Percentiles rank a stretch among this genome's conserved stretches.
Evolutionary conservation across 2,329 filamentous ascomycete genomes (phyloP).

Genomic region (Verticillium tricorpus): DNA sequence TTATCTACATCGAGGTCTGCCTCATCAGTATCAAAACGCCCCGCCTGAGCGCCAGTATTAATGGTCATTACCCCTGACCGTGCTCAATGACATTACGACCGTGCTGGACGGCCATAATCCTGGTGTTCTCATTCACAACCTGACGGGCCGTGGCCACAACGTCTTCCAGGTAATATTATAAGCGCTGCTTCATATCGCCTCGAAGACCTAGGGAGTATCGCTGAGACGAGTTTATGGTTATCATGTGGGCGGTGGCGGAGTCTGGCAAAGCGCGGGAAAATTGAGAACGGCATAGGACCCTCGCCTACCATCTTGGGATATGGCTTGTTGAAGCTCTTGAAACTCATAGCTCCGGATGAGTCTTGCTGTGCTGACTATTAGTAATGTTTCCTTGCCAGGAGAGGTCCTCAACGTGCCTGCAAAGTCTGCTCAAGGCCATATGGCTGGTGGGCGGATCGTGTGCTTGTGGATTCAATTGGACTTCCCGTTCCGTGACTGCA

Average conservation of each 20-base stretch:
- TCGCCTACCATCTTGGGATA: too few relatives aligned
- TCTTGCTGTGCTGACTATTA: too few relatives aligned
- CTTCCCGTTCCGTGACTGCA: too few relatives aligned
- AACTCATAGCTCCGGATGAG: too few relatives aligned
- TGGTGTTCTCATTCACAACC: slow-evolving; percentile 70
- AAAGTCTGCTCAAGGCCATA: too few relatives aligned
- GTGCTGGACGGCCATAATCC: slow-evolving; percentile 79
- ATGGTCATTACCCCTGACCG: slow-evolving; percentile 69
- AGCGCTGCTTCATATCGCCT: slow-evolving; percentile 80
- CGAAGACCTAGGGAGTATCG: slow-evolving; percentile 71
- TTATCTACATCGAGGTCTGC: slow-evolving; percentile 75
- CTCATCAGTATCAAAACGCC: slow-evolving; percentile 72
- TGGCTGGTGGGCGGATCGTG: too few relatives aligned
- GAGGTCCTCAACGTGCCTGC: too few relatives aligned
- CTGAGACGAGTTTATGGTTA: slow-evolving; percentile 82
- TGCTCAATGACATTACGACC: slow-evolving; percentile 72
- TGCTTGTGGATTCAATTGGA: too few relatives aligned
- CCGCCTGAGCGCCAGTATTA: slow-evolving; percentile 64
- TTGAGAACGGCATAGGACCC: too few relatives aligned
- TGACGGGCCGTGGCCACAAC: slow-evolving; percentile 74
- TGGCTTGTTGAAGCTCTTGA: too few relatives aligned
- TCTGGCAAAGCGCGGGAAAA: slow-evolving; percentile 50
- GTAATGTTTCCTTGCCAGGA: too few relatives aligned
- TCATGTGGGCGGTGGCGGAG: slow-evolving; percentile 75
- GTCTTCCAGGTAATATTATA: slow-evolving; percentile 85